Evolutionary conservation across 2,329 filamentous ascomycete genomes (phyloP).

Genomic region (Penicillium rolfsii): DNA sequence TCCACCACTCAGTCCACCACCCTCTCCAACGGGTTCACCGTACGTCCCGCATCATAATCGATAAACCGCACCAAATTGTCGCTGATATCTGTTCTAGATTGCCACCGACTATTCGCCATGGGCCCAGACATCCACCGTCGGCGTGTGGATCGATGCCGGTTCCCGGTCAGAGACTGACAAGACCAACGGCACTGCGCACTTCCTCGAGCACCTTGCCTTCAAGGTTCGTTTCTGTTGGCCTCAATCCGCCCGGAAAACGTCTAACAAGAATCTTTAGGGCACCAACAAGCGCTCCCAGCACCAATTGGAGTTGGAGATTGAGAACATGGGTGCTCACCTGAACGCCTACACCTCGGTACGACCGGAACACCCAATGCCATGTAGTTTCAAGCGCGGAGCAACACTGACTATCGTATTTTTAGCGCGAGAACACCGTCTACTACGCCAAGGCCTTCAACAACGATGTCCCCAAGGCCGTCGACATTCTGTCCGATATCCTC

Average conservation of each 20-base stretch:
- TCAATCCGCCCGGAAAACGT: conserved; percentile 1
- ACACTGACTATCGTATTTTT: conserved; percentile 34
- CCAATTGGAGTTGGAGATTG: conserved; percentile 98
- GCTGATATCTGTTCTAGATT: conserved; percentile 64
- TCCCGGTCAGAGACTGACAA: conserved; percentile 96
- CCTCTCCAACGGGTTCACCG: conserved; percentile 95
- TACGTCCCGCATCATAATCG: conserved; percentile 49
- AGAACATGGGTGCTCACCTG: conserved; percentile 99
- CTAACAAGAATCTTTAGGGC: conserved; percentile 57
- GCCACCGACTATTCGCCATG: conserved; percentile 97
- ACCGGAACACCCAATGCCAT: conserved; percentile 25
- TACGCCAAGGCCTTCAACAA: conserved; percentile 99
- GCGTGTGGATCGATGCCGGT: conserved; percentile 99
- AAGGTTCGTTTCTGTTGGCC: conserved; percentile 66
- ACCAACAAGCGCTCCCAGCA: conserved; percentile 93
- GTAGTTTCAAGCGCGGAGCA: conserved; percentile 19
- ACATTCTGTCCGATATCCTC: conserved; percentile 98
- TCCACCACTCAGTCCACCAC: conserved; percentile 94
- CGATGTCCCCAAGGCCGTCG: conserved; percentile 93
- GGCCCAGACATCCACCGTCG: conserved; percentile 96
- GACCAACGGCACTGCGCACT: conserved; percentile 99
- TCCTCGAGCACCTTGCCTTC: conserved; percentile 99
- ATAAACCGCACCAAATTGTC: conserved; percentile 29
- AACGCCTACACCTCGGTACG: conserved; percentile 99
- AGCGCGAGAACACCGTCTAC: conserved; percentile 99